Percentiles rank a stretch among this genome's conserved stretches.
phyloP scores from a whole-genome alignment of 768 basidiomycete species.

The Phlebiopsis flavidoalba region DNA sequence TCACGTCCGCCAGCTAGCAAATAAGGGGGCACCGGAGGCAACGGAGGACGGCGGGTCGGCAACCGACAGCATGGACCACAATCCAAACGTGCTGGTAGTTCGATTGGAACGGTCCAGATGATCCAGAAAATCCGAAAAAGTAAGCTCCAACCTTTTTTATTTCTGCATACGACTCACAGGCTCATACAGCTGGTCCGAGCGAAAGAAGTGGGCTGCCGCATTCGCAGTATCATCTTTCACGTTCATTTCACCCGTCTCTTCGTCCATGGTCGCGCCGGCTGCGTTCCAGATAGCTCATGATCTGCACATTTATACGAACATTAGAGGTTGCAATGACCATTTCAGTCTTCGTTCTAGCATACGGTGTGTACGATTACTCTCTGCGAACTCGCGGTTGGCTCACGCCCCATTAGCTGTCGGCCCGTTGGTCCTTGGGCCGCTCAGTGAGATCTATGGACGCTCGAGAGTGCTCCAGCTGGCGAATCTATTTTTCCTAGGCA shows the following conservation, averaged over 20 bases:
- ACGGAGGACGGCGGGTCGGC: neutral
- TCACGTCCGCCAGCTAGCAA: neutral
- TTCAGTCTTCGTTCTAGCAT: constrained; percentile 51
- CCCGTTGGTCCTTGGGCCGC: constrained; percentile 30
- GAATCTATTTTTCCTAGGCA: constrained; percentile 13
- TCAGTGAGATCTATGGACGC: constrained; percentile 36
- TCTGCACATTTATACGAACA: constrained; percentile 45
- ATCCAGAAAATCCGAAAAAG: constrained; percentile 31
- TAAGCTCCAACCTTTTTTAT: constrained; percentile 13
- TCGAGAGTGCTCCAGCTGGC: constrained; percentile 12
- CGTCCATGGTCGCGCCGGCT: constrained; percentile 68
- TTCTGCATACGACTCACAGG: neutral
- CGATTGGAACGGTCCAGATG: constrained; percentile 32
- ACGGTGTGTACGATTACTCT: constrained; percentile 32
- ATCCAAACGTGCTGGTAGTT: constrained; percentile 19
- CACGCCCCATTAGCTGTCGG: constrained; percentile 12
- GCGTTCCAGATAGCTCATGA: constrained; percentile 39
- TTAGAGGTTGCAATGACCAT: constrained; percentile 50
- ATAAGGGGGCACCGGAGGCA: neutral
- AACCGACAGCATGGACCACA: neutral
- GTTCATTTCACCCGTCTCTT: constrained; percentile 60
- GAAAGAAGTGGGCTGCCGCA: constrained; percentile 57
- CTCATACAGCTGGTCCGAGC: constrained; percentile 46
- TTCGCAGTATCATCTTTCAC: constrained; percentile 59
- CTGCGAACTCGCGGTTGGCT: neutral